A percentile compares a stretch with the other conserved stretches of the same genome.
phyloP scores from a whole-genome alignment of 345 rosid genomes.

The Kandelia obovata region DNA sequence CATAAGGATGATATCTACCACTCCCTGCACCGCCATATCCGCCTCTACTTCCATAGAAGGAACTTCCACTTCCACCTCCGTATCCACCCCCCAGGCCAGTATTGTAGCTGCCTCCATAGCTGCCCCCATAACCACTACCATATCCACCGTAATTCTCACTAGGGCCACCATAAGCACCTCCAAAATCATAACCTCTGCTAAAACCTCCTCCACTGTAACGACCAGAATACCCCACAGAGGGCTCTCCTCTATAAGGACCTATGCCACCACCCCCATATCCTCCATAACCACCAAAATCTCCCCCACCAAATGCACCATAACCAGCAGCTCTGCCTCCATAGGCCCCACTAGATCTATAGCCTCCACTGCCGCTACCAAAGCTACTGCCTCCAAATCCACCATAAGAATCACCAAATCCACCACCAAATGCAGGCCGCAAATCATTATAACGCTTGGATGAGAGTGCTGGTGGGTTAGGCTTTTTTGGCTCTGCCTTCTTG shows the following conservation, averaged over 20 bases:
- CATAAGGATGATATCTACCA: slow-evolving; percentile 85
- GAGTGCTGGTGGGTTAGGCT: slow-evolving; percentile 56
- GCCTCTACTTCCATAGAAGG: slow-evolving; percentile 13
- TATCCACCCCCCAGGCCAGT: slow-evolving; percentile 40
- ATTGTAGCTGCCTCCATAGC: slow-evolving; percentile 34
- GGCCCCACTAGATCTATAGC: slow-evolving; percentile 57
- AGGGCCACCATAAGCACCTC: slow-evolving; percentile 60
- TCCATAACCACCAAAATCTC: slow-evolving; percentile 64
- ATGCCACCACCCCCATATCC: slow-evolving; percentile 48
- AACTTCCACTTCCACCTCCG: slow-evolving; percentile 14
- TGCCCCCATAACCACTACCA: slow-evolving; percentile 36
- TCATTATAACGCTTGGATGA: slow-evolving; percentile 24
- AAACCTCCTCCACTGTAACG: slow-evolving; percentile 64
- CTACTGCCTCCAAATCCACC: slow-evolving; percentile 49
- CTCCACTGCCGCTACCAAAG: slow-evolving; percentile 44
- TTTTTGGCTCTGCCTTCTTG: slow-evolving; percentile 97
- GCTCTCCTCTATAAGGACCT: slow-evolving; percentile 76
- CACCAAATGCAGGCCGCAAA: slow-evolving; percentile 42
- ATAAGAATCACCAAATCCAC: slow-evolving; percentile 46
- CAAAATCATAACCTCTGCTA: slow-evolving; percentile 59
- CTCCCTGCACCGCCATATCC: slow-evolving; percentile 41
- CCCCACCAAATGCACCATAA: slow-evolving; percentile 65
- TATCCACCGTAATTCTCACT: slow-evolving; percentile 51
- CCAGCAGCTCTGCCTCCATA: slow-evolving; percentile 57
- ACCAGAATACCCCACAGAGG: slow-evolving; percentile 63